Conservation (phyloP, 2,329 filamentous ascomycete genomes). For the Diaporthe helianthi region DNA sequence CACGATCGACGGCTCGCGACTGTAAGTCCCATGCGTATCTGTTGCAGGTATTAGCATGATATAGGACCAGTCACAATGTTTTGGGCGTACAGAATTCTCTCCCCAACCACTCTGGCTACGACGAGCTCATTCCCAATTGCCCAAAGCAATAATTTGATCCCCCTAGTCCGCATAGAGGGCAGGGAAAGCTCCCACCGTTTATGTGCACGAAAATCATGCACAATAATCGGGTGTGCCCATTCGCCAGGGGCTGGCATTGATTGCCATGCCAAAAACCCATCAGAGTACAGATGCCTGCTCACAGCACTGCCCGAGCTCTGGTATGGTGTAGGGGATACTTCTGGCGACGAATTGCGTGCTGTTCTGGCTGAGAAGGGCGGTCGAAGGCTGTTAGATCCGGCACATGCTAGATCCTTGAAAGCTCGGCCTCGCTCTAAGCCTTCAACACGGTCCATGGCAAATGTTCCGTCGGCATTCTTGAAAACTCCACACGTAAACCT, state of each 20-base stretch:
- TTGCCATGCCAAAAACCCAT: conserved; percentile 24
- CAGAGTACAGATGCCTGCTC: not conserved
- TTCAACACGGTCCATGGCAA: conserved; percentile 3
- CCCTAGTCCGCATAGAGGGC: not conserved
- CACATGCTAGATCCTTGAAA: conserved; percentile 1
- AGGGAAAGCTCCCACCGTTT: not conserved
- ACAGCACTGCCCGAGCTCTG: not conserved
- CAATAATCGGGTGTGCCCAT: not conserved
- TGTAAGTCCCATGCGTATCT: conserved; percentile 2
- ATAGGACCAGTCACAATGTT: too few relatives aligned
- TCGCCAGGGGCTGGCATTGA: not conserved
- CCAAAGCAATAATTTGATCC: not conserved
- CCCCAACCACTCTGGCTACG: not conserved
- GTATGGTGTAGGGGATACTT: not conserved
- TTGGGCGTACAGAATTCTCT: conserved; percentile 16
- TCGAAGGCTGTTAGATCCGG: not conserved
- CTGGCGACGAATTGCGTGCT: not conserved
- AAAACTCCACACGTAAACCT: not conserved
- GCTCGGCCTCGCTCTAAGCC: conserved; percentile 2
- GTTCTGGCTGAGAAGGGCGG: not conserved
- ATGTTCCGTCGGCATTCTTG: not conserved
- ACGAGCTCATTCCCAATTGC: conserved; percentile 15
- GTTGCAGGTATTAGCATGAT: not conserved
- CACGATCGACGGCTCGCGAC: not conserved
- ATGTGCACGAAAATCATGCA: not conserved